Base-by-base conservation (phyloP, 1,139 yeast species). In the Sugiyamaella xylanicola region DNA sequence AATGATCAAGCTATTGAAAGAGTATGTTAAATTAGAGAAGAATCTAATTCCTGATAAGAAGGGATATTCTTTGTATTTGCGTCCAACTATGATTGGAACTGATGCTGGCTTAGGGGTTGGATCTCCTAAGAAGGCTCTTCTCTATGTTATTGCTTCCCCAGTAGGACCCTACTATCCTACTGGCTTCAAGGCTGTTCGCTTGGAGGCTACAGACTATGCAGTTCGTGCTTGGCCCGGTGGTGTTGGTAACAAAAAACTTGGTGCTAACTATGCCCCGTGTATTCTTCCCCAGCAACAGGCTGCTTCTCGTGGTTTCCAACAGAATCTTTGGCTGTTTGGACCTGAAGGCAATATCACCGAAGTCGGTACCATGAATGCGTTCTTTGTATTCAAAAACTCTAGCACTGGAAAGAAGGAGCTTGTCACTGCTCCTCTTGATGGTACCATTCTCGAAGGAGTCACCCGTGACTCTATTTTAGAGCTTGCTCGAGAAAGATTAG, bases 181-280 rank as follows among this genome's bases (percentile, higher is more conserved):
- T 15, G 97, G 97, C 7, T 92, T 92, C 83, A 90, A 91, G 74
- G 97, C 98, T 36, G 96, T 93, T 51, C 80, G 84, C 56, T 79
- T 93, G 60, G 97, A 92, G 76, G 98, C 98, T 63, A 90, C 97
- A 36, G 96, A 89, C 70, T 84, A 88, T 65, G 96, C 96, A 48
- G 93, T 92, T 22, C 86, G 98, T 76, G 97, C 99, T 15, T 93
- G 98, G 98, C 98, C 98, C 67, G 97, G 97, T 68, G 99, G 98
- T 72, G 91, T 85, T 62, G 99, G 99, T 74, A 86, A 91, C 79
- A 86, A 84, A 74, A 93, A 93, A 77, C 82, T 93, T 67, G 99
- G 99, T 72, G 98, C 97, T 59, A 93, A 93, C 77, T 93, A 93
- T 71, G 98, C 97, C 44, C 97, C 98, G 56, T 88, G 97, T 72